Base-by-base conservation (phyloP, 1,284 basidiomycete species). In the Leccinum ponderosum region DNA sequence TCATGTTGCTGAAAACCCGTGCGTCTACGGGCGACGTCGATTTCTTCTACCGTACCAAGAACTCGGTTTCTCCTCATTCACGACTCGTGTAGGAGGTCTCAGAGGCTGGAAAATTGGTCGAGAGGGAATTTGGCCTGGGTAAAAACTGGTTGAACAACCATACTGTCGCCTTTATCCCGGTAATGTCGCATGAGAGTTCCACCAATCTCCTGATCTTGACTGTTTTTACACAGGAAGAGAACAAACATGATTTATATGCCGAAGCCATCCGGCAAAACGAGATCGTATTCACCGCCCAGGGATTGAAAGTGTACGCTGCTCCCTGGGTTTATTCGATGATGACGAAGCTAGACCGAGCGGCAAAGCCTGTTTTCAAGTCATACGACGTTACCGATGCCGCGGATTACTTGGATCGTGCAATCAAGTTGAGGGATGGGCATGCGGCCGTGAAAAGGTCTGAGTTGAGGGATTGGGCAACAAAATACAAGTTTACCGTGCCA, bases 131-230 rank as follows among this genome's bases (percentile, higher is more conserved):
- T 7, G 33, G 42, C 25, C 6, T 62, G 29, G 56, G 53, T 4
- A 4, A n/a, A 6, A 62, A 62, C 15, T 62, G 62, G 62, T 47
- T 62, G 31, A 62, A 63, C n/a, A 60, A 62, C 17, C 61, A 63
- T 44, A 62, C 55, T 3, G 60, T 39, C 6, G 11, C 29, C 27
- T 62, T 63, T 3, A 62, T 62, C 12, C 35, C 54, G 39, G 61
- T 63, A 25, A 20, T 22, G 7, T 47, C 5, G 15, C 9, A 14
- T 14, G 2, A 35, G 5, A 25, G n/a, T 8, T 48, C 22, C 6
- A 12, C 5, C 15, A 5, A n/a, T 20, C 37, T 22, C 11, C 29
- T 39, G 8, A 54, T 47, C 4, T 29, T 52, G 31, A 4, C 3
- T 14, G 3, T n/a, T 0, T 17, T 31, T 27, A 6, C 33, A 14